These are phyloP conservation scores for Rhododendron mucronatum DNA, from an alignment of 148 eudicot genomes.

Conservation along the genomic window DNA sequence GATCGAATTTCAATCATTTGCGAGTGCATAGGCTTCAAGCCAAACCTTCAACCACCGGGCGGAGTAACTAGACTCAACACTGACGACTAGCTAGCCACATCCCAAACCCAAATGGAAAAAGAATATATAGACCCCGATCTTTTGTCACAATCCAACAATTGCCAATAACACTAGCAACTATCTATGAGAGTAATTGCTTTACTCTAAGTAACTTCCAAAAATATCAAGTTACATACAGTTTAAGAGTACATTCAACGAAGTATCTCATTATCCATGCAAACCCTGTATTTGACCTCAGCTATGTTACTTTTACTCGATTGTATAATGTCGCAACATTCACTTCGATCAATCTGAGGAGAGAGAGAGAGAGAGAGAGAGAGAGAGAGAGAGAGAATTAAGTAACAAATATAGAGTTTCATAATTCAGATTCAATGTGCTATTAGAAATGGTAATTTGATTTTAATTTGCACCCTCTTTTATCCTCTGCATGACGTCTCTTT, in stretches of 20 bases:
- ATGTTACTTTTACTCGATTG: background rate
- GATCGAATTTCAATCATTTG: no score
- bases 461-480: background rate
- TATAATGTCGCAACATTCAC: constrained; percentile 28
- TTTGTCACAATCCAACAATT: no score
- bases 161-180: background rate
- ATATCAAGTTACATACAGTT: no score
- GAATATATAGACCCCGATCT: background rate
- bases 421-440: background rate
- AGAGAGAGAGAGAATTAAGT: background rate
- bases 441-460: background rate
- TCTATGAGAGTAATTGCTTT: no score
- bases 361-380: background rate
- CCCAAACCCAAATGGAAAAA: background rate
- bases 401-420: background rate
- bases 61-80: background rate
- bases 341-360: constrained; percentile 15
- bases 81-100: background rate
- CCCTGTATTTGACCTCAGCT: constrained; percentile 11
- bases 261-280: constrained; percentile 15
- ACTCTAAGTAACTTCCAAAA: background rate
- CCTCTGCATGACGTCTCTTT: background rate
- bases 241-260: constrained; percentile 5
- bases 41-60: background rate
- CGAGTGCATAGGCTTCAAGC: no score